Evolutionary conservation across 208 protist species (phyloP).

Genomic region (Naegleria fowleri): DNA sequence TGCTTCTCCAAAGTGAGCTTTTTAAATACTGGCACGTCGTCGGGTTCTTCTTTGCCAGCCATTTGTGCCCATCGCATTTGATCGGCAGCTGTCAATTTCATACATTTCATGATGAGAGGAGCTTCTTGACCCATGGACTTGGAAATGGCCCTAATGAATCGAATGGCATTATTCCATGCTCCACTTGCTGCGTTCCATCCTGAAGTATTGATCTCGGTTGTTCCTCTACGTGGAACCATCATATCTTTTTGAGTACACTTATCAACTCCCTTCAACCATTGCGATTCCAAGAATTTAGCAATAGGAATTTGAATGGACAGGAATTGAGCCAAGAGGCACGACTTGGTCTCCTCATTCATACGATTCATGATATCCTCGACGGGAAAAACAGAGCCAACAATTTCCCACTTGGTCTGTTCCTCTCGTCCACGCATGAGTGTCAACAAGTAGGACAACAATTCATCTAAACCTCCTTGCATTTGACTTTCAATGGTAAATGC

Average conservation of each 20-base stretch:
- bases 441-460: background rate
- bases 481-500: background rate
- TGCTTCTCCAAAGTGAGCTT: background rate
- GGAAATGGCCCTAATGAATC: background rate
- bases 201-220: background rate
- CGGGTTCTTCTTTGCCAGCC: background rate
- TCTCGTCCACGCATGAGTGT: background rate
- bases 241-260: background rate
- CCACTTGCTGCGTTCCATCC: background rate
- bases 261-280: background rate
- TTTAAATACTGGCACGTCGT: background rate
- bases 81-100: background rate
- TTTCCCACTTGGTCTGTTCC: background rate
- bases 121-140: background rate
- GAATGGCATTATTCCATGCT: background rate
- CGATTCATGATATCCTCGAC: background rate
- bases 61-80: background rate
- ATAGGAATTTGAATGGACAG: background rate
- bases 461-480: background rate
- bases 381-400: background rate
- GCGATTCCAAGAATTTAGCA: background rate
- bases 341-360: background rate
- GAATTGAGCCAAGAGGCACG: background rate
- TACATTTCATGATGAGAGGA: background rate
- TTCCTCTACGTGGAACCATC: background rate